phyloP scores from a whole-genome alignment of 1,139 yeast genomes.

The Debaryomyces coudertii region DNA sequence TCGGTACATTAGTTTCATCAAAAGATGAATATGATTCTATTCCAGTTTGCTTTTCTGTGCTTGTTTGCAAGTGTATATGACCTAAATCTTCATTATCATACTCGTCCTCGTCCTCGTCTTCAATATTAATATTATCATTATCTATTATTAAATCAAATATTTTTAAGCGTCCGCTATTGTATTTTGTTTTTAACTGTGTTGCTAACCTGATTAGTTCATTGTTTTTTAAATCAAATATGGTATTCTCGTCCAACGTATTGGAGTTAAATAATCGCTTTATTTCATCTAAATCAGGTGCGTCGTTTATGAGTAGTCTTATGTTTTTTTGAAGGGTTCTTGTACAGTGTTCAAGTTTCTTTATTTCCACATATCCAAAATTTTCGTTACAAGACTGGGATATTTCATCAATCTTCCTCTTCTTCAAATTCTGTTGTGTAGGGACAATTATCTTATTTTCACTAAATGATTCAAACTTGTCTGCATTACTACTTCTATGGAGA shows the following conservation, averaged over 20 bases:
- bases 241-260: conserved; percentile 34
- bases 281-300: conserved; percentile 54
- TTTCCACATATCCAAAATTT: conserved; percentile 38
- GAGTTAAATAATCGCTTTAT: conserved; percentile 35
- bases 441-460: not conserved
- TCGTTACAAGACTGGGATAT: conserved; percentile 14
- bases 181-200: conserved; percentile 56
- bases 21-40: conserved; percentile 10
- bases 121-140: conserved; percentile 19
- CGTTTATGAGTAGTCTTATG: conserved; percentile 51
- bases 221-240: conserved; percentile 52
- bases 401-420: conserved; percentile 5
- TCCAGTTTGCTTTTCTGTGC: not conserved
- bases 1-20: conserved; percentile 43
- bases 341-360: conserved; percentile 45
- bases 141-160: conserved; percentile 52
- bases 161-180: conserved; percentile 48
- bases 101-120: not conserved
- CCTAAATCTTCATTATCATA: not conserved
- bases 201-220: conserved; percentile 62
- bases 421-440: not conserved
- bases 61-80: not conserved
- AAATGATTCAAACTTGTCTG: not conserved
- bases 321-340: conserved; percentile 53
- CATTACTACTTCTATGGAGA: not conserved